A percentile compares a stretch with the other conserved stretches of the same genome.
Evolutionary conservation across 768 basidiomycete genomes (phyloP).

Genomic region (Gloeopeniophorella convolvens): DNA sequence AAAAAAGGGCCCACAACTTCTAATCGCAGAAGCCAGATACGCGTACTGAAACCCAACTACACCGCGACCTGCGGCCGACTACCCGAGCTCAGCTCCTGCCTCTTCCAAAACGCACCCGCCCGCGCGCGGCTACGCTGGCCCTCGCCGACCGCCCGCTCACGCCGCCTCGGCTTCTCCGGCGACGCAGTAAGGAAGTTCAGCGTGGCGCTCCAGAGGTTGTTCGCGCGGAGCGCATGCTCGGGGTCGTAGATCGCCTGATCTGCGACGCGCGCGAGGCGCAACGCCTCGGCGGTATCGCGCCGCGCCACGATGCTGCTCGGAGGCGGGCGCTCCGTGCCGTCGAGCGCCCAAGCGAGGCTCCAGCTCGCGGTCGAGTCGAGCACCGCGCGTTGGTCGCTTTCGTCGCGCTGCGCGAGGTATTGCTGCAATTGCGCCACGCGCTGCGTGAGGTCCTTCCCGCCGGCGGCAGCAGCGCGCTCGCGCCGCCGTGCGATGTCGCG

Average conservation of each 20-base stretch:
- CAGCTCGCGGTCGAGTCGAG: slow-evolving; percentile 44
- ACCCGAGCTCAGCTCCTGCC: no score
- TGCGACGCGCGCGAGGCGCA: slow-evolving; percentile 60
- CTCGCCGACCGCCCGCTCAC: no score
- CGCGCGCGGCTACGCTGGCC: neutral
- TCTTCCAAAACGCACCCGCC: no score
- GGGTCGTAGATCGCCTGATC: slow-evolving; percentile 59
- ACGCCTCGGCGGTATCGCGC: slow-evolving; percentile 75
- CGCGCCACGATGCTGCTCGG: slow-evolving; percentile 86
- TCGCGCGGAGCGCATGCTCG: slow-evolving; percentile 51
- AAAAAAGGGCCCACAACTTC: no score
- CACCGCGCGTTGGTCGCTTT: slow-evolving; percentile 52
- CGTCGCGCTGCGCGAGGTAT: slow-evolving; percentile 58
- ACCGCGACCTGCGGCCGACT: no score
- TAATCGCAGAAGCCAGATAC: no score
- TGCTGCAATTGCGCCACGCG: slow-evolving; percentile 44
- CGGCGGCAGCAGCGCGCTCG: slow-evolving; percentile 53
- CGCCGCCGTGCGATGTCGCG: slow-evolving; percentile 59
- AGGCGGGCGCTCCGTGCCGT: slow-evolving; percentile 69
- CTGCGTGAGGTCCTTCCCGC: slow-evolving; percentile 53
- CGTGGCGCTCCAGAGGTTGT: slow-evolving; percentile 64
- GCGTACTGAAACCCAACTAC: no score
- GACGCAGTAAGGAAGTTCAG: slow-evolving; percentile 55
- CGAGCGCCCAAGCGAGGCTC: slow-evolving; percentile 83
- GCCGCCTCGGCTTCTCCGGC: slow-evolving; percentile 34